phyloP scores from a whole-genome alignment of 495 filamentous ascomycete species.

The Umbilicaria muhlenbergii region DNA sequence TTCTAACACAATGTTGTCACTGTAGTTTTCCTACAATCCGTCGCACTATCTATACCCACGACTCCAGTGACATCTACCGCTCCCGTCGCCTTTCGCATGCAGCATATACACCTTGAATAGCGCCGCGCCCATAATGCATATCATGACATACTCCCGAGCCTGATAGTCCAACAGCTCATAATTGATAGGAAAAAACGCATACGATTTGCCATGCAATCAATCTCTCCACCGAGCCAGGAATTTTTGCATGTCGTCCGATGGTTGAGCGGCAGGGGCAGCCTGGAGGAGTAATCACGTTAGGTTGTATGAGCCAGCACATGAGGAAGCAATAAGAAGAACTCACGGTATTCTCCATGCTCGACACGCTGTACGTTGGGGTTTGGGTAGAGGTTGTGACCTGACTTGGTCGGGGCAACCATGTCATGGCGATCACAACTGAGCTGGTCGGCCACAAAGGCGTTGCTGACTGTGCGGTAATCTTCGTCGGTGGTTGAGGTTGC shows the following conservation, averaged over 20 bases:
- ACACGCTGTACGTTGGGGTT: conserved; percentile 36
- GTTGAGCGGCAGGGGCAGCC: conserved; percentile 29
- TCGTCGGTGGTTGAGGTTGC: conserved; percentile 48
- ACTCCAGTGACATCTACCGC: too few species aligned
- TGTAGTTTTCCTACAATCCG: too few species aligned
- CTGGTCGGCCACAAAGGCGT: conserved; percentile 48
- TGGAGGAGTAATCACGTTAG: conserved; percentile 2
- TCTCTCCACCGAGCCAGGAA: conserved; percentile 45
- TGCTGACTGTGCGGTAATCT: conserved; percentile 41
- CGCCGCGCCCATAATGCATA: too few species aligned
- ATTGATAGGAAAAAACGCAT: too few species aligned
- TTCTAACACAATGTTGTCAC: too few species aligned
- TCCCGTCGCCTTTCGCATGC: too few species aligned
- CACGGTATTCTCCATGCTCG: conserved; percentile 51
- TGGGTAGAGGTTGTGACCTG: conserved; percentile 46
- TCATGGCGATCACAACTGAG: conserved; percentile 39
- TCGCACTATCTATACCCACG: too few species aligned
- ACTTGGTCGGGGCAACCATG: conserved; percentile 37
- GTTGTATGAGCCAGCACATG: not conserved
- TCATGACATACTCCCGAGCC: too few species aligned
- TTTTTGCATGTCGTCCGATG: conserved; percentile 39
- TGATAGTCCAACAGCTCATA: too few species aligned
- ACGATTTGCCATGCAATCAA: conserved; percentile 10
- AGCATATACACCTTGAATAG: too few species aligned
- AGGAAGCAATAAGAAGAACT: conserved; percentile 11